Evolutionary conservation across 2,329 filamentous ascomycete genomes (phyloP).

Genomic region (Colletotrichum cordylinicola): DNA sequence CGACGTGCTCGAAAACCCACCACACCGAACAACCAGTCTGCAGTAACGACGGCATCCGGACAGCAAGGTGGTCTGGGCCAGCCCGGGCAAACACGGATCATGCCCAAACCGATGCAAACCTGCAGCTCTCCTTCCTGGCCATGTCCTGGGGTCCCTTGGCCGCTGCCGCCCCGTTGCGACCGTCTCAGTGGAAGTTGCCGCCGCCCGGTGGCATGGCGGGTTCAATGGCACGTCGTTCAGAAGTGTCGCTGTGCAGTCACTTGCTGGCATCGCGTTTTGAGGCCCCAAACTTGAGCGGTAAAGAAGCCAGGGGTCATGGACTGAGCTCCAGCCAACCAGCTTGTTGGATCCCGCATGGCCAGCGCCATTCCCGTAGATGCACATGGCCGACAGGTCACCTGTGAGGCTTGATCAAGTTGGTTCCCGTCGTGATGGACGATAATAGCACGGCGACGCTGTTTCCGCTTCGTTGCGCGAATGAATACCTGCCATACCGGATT

Average conservation of each 20-base stretch:
- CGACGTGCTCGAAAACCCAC: not conserved
- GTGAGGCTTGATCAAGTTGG: not conserved
- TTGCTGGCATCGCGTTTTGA: not conserved
- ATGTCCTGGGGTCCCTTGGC: not conserved
- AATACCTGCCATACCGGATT: not conserved
- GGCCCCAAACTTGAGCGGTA: not conserved
- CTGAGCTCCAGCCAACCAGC: not conserved
- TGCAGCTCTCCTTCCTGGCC: not conserved
- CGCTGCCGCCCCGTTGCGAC: not conserved
- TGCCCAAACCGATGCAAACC: constrained; percentile 4
- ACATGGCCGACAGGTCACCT: constrained; percentile 4
- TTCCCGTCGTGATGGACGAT: not conserved
- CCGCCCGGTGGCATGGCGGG: not conserved
- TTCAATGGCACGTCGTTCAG: not conserved
- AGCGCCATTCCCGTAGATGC: not conserved
- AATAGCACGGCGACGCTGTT: not conserved
- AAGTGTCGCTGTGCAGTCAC: not conserved
- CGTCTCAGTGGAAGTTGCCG: not conserved
- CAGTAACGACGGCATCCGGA: not conserved
- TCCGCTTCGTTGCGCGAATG: not conserved
- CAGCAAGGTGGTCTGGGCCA: constrained; percentile 4
- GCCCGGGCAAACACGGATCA: constrained; percentile 12
- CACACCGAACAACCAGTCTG: not conserved
- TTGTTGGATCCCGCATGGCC: not conserved
- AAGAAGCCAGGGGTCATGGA: not conserved